These are phyloP conservation scores for Erigeron canadensis DNA, from an alignment of 129 eudicot species.

Conservation along the genomic window DNA sequence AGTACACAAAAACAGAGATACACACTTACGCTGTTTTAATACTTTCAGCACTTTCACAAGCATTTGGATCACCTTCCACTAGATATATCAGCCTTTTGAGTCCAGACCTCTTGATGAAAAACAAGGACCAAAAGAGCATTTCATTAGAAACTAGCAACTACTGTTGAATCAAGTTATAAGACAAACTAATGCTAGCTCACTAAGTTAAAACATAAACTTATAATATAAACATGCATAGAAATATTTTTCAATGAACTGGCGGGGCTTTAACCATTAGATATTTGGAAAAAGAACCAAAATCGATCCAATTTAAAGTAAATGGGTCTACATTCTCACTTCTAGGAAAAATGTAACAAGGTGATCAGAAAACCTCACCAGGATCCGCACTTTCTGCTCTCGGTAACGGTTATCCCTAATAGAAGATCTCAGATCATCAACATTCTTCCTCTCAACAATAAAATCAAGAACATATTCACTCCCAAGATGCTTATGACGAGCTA, in stretches of 20 bases:
- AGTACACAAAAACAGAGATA: neutral
- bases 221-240: neutral
- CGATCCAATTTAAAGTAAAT: neutral
- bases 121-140: neutral
- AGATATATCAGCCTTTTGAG: conserved; percentile 86
- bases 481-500: conserved; percentile 75
- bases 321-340: neutral
- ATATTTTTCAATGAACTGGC: neutral
- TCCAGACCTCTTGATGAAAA: conserved; percentile 70
- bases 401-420: conserved; percentile 95
- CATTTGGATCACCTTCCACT: conserved; percentile 93
- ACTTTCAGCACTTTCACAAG: conserved; percentile 88
- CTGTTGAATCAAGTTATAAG: neutral
- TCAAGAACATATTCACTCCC: conserved; percentile 86
- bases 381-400: conserved; percentile 87
- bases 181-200: neutral
- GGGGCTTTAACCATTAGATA: neutral
- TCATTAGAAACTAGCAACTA: conserved; percentile 9
- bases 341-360: neutral
- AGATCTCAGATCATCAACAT: conserved; percentile 77
- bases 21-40: conserved; percentile 91
- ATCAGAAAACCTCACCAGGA: conserved; percentile 58
- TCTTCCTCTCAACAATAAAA: conserved; percentile 92
- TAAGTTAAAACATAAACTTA: neutral
- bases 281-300: neutral